A percentile compares a stretch with the other conserved stretches of the same genome.
These are phyloP conservation scores for Coriolopsis trogii DNA, from an alignment of 1,284 basidiomycete genomes.

Conservation along the genomic window DNA sequence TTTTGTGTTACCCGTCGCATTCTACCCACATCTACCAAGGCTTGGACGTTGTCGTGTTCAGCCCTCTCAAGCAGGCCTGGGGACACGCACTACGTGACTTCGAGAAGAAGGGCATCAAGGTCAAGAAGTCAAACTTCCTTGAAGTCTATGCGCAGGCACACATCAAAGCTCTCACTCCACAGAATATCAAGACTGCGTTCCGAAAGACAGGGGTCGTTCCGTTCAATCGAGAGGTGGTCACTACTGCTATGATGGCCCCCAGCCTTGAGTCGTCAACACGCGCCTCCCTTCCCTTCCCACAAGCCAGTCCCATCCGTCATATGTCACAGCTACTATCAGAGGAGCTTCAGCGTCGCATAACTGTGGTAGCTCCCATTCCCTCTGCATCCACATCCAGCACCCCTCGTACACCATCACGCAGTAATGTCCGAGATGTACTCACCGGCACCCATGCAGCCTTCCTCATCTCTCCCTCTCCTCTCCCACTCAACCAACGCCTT, in stretches of 20 bases:
- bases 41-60: conserved; percentile 38
- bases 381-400: not conserved
- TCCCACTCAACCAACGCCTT: not conserved
- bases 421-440: not conserved
- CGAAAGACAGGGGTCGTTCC: conserved; percentile 40
- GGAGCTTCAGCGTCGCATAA: not conserved
- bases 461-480: not conserved
- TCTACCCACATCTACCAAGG: conserved; percentile 47
- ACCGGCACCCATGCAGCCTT: not conserved
- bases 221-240: conserved; percentile 37
- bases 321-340: conserved; percentile 7
- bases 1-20: conserved; percentile 46
- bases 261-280: conserved; percentile 35
- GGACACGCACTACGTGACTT: conserved; percentile 25
- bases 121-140: conserved; percentile 37
- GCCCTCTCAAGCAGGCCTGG: conserved; percentile 24
- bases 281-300: conserved; percentile 25
- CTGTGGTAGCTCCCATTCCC: conserved; percentile 10
- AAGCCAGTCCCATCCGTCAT: conserved; percentile 28
- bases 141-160: conserved; percentile 39
- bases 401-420: not conserved
- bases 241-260: conserved; percentile 38
- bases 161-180: conserved; percentile 31
- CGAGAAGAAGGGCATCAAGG: conserved; percentile 14
- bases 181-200: conserved; percentile 40